Percentiles rank a stretch among this genome's conserved stretches.
These are phyloP conservation scores for Colletotrichum incanum DNA, from an alignment of 2,329 filamentous ascomycete genomes.

Conservation along the genomic window DNA sequence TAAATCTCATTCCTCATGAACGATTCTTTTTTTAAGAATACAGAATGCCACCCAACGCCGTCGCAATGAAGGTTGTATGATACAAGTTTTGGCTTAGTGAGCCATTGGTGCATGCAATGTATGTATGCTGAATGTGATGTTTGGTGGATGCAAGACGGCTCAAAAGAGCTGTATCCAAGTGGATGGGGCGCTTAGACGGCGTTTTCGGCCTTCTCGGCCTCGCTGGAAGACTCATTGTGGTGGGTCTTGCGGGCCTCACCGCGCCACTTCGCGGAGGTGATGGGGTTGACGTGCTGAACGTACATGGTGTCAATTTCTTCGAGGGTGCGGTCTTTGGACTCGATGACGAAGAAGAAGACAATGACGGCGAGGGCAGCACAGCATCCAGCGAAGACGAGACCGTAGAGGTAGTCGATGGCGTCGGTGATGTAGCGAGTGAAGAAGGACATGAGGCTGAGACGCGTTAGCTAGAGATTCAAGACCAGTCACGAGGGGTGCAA, in stretches of 20 bases:
- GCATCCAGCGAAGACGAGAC: conserved; percentile 80
- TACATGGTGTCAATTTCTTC: conserved; percentile 89
- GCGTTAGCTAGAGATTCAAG: conserved; percentile 26
- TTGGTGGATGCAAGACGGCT: neutral
- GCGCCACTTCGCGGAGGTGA: conserved; percentile 59
- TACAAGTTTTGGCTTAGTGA: conserved; percentile 24
- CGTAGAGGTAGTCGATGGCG: conserved; percentile 78
- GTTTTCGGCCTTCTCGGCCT: conserved; percentile 32
- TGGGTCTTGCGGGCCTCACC: conserved; percentile 47
- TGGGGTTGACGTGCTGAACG: conserved; percentile 65
- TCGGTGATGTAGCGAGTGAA: conserved; percentile 80
- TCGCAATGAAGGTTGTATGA: conserved; percentile 40
- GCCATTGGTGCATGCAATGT: conserved; percentile 1
- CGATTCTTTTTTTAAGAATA: conserved; percentile 20
- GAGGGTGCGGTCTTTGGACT: conserved; percentile 79
- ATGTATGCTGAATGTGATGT: neutral
- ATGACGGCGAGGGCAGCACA: conserved; percentile 74
- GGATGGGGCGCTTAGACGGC: conserved; percentile 15
- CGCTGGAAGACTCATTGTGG: conserved; percentile 41
- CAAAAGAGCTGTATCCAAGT: neutral
- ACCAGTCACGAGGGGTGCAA: conserved; percentile 65
- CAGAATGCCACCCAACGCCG: conserved; percentile 37
- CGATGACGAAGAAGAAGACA: conserved; percentile 84
- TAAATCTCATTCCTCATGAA: conserved; percentile 39
- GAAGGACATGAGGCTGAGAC: conserved; percentile 57